Evolutionary conservation across 306 rosid species (phyloP).

Genomic region (Betula pendula): DNA sequence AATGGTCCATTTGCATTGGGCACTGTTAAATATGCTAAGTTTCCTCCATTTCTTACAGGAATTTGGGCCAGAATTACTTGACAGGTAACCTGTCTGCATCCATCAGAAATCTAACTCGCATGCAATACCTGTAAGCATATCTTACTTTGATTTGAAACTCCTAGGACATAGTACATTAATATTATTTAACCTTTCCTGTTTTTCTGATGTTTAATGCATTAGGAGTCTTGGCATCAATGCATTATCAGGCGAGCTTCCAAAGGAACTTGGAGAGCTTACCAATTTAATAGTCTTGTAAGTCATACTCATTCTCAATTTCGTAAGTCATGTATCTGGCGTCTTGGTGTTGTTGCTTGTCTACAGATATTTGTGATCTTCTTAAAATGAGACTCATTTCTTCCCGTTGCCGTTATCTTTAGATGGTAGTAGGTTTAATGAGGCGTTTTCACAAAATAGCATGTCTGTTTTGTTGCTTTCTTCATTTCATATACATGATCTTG

Average conservation of each 20-base stretch:
- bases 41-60: conserved; percentile 41
- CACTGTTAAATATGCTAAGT: neutral
- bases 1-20: neutral
- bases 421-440: neutral
- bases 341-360: neutral
- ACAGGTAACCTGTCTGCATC: conserved; percentile 62
- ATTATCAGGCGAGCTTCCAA: conserved; percentile 74
- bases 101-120: conserved; percentile 57
- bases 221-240: conserved; percentile 61
- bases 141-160: neutral
- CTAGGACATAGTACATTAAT: neutral
- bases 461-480: neutral
- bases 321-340: neutral
- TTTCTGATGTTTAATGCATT: conserved; percentile 11
- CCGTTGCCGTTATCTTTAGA: neutral
- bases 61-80: conserved; percentile 60
- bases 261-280: conserved; percentile 63
- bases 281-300: conserved; percentile 48
- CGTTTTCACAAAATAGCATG: neutral
- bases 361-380: neutral
- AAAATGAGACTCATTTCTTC: neutral
- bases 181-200: neutral
- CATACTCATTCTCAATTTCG: neutral
- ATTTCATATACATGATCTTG: neutral
- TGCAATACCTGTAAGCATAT: conserved; percentile 67